Evolutionary conservation across 2,329 filamentous ascomycete species (phyloP).

Genomic region (Microsporum canis): DNA sequence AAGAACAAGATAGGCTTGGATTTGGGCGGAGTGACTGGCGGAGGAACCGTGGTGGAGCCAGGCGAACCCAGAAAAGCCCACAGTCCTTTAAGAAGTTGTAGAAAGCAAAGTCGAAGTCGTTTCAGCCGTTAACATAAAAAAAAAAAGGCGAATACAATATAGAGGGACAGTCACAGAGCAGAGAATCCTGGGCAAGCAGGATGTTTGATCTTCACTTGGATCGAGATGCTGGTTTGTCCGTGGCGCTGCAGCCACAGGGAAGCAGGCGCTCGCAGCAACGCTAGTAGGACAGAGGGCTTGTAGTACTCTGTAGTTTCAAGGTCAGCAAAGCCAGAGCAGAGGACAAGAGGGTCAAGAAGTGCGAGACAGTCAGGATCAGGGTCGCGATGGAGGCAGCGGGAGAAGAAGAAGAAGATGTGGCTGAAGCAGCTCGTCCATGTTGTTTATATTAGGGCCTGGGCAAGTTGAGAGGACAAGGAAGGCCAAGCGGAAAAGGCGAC

Average conservation of each 20-base stretch:
- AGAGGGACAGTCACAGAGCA: neutral
- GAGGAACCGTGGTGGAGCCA: neutral
- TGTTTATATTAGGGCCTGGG: conserved; percentile 11
- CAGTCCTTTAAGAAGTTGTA: neutral
- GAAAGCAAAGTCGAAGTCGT: neutral
- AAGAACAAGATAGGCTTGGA: neutral
- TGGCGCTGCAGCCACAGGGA: neutral
- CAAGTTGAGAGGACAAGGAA: conserved; percentile 6
- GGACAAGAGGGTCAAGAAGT: neutral
- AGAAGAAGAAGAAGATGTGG: conserved; percentile 8
- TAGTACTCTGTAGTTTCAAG: neutral
- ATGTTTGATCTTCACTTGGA: neutral
- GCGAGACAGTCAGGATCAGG: neutral
- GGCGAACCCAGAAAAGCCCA: neutral
- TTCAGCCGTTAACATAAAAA: neutral
- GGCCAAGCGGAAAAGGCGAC: conserved; percentile 8
- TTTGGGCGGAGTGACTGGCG: neutral
- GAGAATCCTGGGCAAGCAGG: no score
- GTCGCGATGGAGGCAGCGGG: neutral
- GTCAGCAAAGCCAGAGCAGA: neutral
- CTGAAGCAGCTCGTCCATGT: conserved; percentile 10
- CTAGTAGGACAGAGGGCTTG: neutral
- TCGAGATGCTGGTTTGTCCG: neutral
- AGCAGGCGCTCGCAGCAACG: neutral
- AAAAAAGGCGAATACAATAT: neutral